Conservation (phyloP, 1,139 yeast species). For the Geotrichum candidum region DNA sequence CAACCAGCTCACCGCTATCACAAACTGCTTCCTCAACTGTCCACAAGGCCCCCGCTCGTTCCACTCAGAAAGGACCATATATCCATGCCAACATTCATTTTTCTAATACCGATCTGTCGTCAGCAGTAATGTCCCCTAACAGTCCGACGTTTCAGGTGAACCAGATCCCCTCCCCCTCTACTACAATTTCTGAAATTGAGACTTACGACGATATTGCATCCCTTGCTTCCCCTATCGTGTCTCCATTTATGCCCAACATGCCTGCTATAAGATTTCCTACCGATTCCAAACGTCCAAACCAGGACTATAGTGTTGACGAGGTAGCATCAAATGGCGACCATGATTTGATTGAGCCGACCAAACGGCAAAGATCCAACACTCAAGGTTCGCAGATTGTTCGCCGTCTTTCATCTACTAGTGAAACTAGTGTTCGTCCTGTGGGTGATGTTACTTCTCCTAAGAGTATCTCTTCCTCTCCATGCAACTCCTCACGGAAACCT, state of each 20-base stretch:
- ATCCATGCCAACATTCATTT: constrained; percentile 6
- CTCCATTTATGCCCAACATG: constrained; percentile 15
- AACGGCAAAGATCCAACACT: constrained; percentile 15
- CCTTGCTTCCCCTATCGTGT: constrained; percentile 16
- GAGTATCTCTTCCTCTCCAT: constrained; percentile 5
- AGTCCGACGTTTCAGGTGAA: constrained; percentile 9
- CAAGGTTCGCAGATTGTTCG: constrained; percentile 7
- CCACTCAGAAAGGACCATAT: constrained; percentile 1
- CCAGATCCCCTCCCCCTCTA: constrained; percentile 13
- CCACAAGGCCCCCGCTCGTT: not conserved
- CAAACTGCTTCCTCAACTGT: constrained; percentile 7
- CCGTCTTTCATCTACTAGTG: constrained; percentile 11
- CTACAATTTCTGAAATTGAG: constrained; percentile 10
- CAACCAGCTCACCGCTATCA: constrained; percentile 7
- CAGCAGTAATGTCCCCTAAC: constrained; percentile 8
- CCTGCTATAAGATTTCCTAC: constrained; percentile 15
- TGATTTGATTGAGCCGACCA: constrained; percentile 1
- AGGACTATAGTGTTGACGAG: constrained; percentile 11
- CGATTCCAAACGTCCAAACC: constrained; percentile 14
- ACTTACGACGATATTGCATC: constrained; percentile 10
- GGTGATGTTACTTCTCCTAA: constrained; percentile 4
- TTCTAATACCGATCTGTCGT: constrained; percentile 7
- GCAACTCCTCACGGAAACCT: constrained; percentile 7
- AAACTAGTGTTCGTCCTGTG: not conserved
- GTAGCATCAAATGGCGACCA: constrained; percentile 5